These are phyloP conservation scores for Gossypium raimondii DNA, from an alignment of 345 rosid species.

Conservation along the genomic window DNA sequence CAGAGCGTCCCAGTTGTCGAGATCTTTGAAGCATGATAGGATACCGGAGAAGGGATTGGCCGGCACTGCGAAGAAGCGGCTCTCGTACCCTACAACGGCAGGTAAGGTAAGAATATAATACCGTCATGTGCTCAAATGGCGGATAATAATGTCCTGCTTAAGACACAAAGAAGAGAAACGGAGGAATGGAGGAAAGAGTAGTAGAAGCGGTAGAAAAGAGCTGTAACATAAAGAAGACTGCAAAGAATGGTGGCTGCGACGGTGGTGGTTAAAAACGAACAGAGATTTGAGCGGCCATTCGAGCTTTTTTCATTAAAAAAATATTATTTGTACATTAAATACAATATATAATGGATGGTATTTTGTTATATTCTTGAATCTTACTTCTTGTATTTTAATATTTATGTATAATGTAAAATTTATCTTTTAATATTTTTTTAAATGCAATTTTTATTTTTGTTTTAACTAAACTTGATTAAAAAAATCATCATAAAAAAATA, in stretches of 20 bases:
- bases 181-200: slow-evolving; percentile 10
- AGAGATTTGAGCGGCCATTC: not conserved
- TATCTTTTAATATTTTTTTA: not conserved
- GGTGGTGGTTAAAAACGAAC: not conserved
- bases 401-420: too few species aligned
- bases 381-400: too few species aligned
- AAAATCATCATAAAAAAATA: too few species aligned
- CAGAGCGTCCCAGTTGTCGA: slow-evolving; percentile 25
- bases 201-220: not conserved
- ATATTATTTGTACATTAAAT: not conserved
- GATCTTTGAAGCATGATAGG: slow-evolving; percentile 23
- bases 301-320: not conserved
- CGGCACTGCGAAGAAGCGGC: slow-evolving; percentile 48
- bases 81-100: slow-evolving; percentile 43
- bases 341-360: not conserved
- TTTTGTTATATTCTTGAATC: not conserved
- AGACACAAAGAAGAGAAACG: slow-evolving; percentile 8
- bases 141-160: slow-evolving; percentile 13
- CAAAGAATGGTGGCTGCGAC: not conserved
- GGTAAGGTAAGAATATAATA: slow-evolving; percentile 36
- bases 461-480: too few species aligned
- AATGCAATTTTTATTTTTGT: too few species aligned
- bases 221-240: not conserved
- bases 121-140: slow-evolving; percentile 44
- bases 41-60: slow-evolving; percentile 27